Base-by-base conservation (phyloP, 2,329 filamentous ascomycete genomes). In the Fusarium coffeatum region DNA sequence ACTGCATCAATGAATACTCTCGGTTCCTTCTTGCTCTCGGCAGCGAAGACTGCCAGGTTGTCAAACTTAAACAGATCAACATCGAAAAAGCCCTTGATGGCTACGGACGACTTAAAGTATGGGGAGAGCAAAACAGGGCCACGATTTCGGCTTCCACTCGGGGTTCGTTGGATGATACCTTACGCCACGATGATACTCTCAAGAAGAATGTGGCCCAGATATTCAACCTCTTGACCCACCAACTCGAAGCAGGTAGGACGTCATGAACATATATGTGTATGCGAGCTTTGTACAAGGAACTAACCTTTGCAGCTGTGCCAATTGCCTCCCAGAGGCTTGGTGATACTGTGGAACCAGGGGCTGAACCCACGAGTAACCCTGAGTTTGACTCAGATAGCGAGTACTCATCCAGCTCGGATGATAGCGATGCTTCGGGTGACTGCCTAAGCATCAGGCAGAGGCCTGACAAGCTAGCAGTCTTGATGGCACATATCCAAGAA, bases 401-500 rank as follows among this genome's bases (percentile, higher is more conserved):
- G 6, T n/a, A 37, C 34, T 37, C 34, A 2, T 37, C 3, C 18
- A 37, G 18, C 18, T 37, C 34, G 10, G 34, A 37, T 1, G 18
- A 37, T n/a, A 4, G 3, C 34, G 0, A n/a, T 37, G 10, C 18
- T 0, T 4, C 3, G 3, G 0, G 5, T 4, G 34, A n/a, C 0
- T 0, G 6, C 18, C 18, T 4, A n/a, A n/a, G 0, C 34, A 4
- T 0, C 10, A 7, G 3, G 3, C 34, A 7, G 18, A n/a, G 18
- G 34, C 9, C 32, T 9, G 0, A 1, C 0, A 37, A 37, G 6
- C 4, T 37, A 7, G 3, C 10, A 37, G 1, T n/a, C 18, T n/a
- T 37, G 3, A 12, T 37, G 34, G 6, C 34, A 4, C 18, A 37
- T 37, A 37, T 37, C 0, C 3, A 37, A 37, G 34, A 37, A 3